Evolutionary conservation across 106 monocot species (phyloP), one percentile per base, ranked within the genome.

Genomic region (Iris macrosiphon): DNA sequence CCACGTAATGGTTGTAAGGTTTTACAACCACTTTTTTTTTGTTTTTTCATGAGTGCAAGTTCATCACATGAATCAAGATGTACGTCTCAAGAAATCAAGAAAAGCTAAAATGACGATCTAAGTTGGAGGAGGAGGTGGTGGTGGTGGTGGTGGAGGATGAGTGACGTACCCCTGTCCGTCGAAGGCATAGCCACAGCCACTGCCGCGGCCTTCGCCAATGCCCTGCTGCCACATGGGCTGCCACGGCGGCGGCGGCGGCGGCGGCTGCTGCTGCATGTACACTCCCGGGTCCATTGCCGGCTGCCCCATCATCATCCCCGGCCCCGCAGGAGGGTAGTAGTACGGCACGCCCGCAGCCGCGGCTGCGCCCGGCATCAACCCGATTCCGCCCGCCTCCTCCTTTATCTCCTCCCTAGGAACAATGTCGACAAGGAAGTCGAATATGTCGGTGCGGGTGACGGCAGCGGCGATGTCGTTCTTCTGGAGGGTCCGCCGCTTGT

Each of bases 391-490:
- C 9, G 48, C 19, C 12, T 75, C 78, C n/a, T 74, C 81, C 71
- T 81, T 81, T 15, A 59, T 55, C 46, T 81, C 82, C n/a, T 75
- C 77, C 31, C 73, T 53, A 0, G 82, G 82, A 1, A 77, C 82
- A 16, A 77, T 77, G 47, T 77, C 76, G 4, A 77, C 76, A 8
- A 77, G 65, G 40, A 77, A 77, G 55, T 77, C 84, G 37, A 84
- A 84, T n/a, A 84, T 75, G 25, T 84, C 79, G 21, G 79, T 84
- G 27, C 75, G 35, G 4, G 84, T 77, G 41, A 86, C 74, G 29
- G 80, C 86, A 0, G 80, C 86, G 13, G 86, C 86, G 19, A 80
- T 77, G 70, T 86, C 86, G 45, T 80, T 86, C 77, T 71, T 80
- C 86, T 86, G 86, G 21, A 86, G 67, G 0, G 86, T 86, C 0